Conservation (phyloP, 306 rosid species). For the Ammopiptanthus mongolicus region DNA sequence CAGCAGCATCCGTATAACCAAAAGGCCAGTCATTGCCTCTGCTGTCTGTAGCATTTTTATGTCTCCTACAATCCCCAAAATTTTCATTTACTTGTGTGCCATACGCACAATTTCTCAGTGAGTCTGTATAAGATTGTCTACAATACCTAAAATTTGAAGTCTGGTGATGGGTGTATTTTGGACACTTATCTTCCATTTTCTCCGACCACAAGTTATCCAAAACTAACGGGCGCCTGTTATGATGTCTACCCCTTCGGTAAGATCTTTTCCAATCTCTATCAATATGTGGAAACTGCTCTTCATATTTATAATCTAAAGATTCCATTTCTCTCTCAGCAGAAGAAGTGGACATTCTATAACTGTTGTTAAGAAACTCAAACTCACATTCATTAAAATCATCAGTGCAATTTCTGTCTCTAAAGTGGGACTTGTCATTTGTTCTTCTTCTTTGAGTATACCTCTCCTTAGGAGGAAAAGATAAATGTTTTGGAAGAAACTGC, state of each 20-base stretch:
- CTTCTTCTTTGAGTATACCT: slow-evolving; percentile 30
- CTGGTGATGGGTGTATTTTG: slow-evolving; percentile 12
- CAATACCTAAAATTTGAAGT: slow-evolving; percentile 20
- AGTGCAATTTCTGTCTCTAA: slow-evolving; percentile 26
- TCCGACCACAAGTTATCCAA: slow-evolving; percentile 32
- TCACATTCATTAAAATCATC: slow-evolving; percentile 30
- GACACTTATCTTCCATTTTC: slow-evolving; percentile 37
- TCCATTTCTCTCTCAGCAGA: slow-evolving; percentile 25
- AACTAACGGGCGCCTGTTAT: slow-evolving; percentile 7
- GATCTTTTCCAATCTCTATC: slow-evolving; percentile 31
- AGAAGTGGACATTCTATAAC: slow-evolving; percentile 25
- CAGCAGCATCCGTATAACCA: slow-evolving; percentile 24
- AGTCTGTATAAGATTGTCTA: slow-evolving; percentile 26
- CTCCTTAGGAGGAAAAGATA: slow-evolving; percentile 22
- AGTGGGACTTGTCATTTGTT: slow-evolving; percentile 22
- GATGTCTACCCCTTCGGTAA: slow-evolving; percentile 31
- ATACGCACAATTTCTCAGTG: slow-evolving; percentile 28
- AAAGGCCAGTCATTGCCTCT: slow-evolving; percentile 32
- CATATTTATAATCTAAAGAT: slow-evolving; percentile 16
- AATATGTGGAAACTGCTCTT: slow-evolving; percentile 24
- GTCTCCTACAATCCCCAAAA: slow-evolving; percentile 25
- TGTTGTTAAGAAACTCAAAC: slow-evolving; percentile 27
- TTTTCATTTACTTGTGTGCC: slow-evolving; percentile 25
- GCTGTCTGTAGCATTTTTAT: slow-evolving; percentile 16
- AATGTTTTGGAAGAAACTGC: slow-evolving; percentile 32